Conservation (phyloP, 345 rosid genomes). For the Noccaea caerulescens region DNA sequence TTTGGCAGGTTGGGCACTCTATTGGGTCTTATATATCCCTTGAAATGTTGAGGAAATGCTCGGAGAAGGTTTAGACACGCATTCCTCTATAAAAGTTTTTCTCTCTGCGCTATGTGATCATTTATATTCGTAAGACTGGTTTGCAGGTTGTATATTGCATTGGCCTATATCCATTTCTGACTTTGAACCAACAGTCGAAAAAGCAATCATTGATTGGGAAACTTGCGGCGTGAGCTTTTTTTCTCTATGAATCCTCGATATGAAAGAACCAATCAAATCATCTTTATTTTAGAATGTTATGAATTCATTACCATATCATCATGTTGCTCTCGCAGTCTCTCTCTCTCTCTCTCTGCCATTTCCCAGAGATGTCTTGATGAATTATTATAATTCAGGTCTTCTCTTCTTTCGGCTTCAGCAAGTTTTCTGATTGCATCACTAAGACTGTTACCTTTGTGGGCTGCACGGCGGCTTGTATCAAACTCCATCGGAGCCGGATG, state of each 20-base stretch:
- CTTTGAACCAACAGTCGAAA: conserved; percentile 59
- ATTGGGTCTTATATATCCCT: conserved; percentile 76
- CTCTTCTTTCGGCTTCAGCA: conserved; percentile 51
- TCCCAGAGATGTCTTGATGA: conserved; percentile 13
- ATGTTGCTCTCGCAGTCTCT: no score
- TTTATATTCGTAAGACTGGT: conserved; percentile 10
- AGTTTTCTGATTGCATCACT: conserved; percentile 57
- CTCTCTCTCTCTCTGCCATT: background rate
- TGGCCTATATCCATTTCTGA: conserved; percentile 82
- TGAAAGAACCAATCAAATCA: conserved; percentile 3
- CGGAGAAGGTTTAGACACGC: conserved; percentile 55
- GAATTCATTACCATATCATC: background rate
- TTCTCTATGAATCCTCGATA: background rate
- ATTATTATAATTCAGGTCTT: conserved; percentile 63
- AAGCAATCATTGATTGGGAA: conserved; percentile 58
- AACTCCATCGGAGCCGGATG: conserved; percentile 63
- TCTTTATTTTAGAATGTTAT: conserved; percentile 6
- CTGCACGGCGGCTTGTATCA: conserved; percentile 51
- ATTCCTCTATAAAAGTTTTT: background rate
- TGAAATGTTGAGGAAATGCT: conserved; percentile 58
- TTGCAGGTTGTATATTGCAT: conserved; percentile 57
- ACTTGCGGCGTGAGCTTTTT: conserved; percentile 56
- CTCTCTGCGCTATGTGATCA: background rate
- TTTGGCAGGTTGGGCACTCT: conserved; percentile 81
- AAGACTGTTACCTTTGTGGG: conserved; percentile 61